Base-by-base conservation (phyloP, 2,329 filamentous ascomycete genomes). In the Xylaria sp. region DNA sequence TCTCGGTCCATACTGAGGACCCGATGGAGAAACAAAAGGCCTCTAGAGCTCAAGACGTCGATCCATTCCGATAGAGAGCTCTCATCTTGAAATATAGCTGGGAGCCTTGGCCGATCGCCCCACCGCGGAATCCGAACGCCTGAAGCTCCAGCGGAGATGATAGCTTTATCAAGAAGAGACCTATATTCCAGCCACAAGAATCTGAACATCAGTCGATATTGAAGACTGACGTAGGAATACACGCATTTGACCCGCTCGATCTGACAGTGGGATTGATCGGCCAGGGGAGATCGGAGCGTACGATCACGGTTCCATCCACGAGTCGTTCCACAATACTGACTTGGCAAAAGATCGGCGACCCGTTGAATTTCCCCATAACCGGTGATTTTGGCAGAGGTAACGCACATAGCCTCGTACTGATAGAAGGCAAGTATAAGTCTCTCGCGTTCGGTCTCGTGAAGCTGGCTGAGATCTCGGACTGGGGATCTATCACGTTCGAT, bases 291-390 rank as follows among this genome's bases (percentile, higher is more conserved):
- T 13, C 52, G 52, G 2, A 2, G 2, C 15, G 12, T n/a, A 0
- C 65, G 59, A 7, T 44, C 7, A 3, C 1, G 9, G 15, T 63
- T 57, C 59, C 58, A 67, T 1, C 20, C 23, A 5, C 25, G n/a
- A 2, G 39, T 3, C 2, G 7, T 6, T 12, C 1, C 3, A 18
- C 3, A 4, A 15, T 44, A 18, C 13, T 15, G 34, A 20, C 20
- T 8, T 23, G n/a, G 4, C 12, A 10, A 9, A 1, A n/a, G 12
- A 9, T 62, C 25, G 3, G 48, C 25, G 12, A 32, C 57, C 2
- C 23, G 34, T 18, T 25, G 51, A 56, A 69, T 59, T 7, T 69
- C 67, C 57, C 58, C 59, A 23, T 69, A 58, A 1, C 63, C 67
- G 0, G 32, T 20, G 23, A 63, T 39, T 34, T 63, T 66, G 2